Conservation (phyloP, 192 early-diverging fungal species). For the Coemansia sp. region DNA sequence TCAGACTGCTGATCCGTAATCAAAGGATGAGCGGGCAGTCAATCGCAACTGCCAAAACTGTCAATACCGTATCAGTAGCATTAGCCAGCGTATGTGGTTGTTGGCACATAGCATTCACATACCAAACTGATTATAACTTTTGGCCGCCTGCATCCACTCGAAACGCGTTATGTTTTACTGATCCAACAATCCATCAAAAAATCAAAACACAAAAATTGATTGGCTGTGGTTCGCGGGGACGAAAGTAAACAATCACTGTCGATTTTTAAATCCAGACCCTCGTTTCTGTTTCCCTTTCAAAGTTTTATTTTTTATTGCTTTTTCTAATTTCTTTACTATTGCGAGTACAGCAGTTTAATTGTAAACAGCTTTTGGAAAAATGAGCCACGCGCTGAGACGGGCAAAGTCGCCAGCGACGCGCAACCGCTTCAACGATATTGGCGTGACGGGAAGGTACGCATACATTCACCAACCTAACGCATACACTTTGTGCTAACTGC, state of each 20-base stretch:
- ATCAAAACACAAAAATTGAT: neutral
- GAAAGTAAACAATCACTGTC: neutral
- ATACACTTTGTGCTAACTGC: neutral
- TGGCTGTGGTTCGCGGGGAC: neutral
- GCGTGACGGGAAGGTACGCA: constrained; percentile 8
- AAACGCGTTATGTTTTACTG: too few species aligned
- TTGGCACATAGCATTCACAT: neutral
- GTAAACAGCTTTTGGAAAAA: neutral
- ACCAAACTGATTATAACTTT: neutral
- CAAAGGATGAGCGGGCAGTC: too few species aligned
- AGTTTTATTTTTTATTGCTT: neutral
- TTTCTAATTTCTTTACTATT: neutral
- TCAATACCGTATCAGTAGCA: neutral
- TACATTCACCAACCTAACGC: neutral
- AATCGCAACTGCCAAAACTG: neutral
- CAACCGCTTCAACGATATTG: constrained; percentile 13
- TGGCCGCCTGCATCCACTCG: too few species aligned
- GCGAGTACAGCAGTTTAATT: too few species aligned
- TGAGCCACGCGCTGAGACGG: neutral
- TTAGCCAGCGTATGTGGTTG: too few species aligned
- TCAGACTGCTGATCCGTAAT: too few species aligned
- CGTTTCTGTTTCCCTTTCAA: constrained; percentile 3
- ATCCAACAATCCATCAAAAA: neutral
- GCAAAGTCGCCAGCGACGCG: constrained; percentile 6
- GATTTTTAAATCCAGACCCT: neutral